Evolutionary conservation across 108 stramenopile genomes (phyloP).

Genomic region (Asterionellopsis glacialis): DNA sequence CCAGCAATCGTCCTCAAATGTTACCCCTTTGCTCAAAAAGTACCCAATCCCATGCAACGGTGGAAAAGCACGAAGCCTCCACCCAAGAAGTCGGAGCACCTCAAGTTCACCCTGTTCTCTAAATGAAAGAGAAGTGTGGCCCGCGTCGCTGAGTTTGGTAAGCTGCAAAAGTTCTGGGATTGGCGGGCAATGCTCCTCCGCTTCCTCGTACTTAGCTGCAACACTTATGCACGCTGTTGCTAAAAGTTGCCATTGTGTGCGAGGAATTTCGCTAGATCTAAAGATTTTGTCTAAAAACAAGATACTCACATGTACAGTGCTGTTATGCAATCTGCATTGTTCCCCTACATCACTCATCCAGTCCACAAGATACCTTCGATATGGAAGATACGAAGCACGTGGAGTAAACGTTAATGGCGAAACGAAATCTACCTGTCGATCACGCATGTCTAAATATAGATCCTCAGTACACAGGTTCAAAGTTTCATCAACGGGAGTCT

Average conservation of each 20-base stretch:
- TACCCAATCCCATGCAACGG: slow-evolving; percentile 79
- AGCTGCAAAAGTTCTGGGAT: slow-evolving; percentile 80
- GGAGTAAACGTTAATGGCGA: slow-evolving; percentile 61
- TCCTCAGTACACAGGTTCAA: slow-evolving; percentile 68
- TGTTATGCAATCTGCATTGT: slow-evolving; percentile 73
- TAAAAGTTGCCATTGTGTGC: slow-evolving; percentile 85
- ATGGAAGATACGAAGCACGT: slow-evolving; percentile 76
- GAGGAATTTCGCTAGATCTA: slow-evolving; percentile 55
- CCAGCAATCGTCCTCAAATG: slow-evolving; percentile 78
- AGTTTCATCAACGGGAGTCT: slow-evolving; percentile 57
- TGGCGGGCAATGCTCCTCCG: slow-evolving; percentile 85
- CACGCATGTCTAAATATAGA: slow-evolving; percentile 73
- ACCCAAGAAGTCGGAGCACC: slow-evolving; percentile 66
- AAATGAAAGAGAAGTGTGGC: slow-evolving; percentile 78
- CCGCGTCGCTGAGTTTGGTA: slow-evolving; percentile 66
- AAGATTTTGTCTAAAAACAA: slow-evolving; percentile 87
- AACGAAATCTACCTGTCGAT: slow-evolving; percentile 76
- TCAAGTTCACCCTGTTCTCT: slow-evolving; percentile 77
- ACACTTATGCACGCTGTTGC: slow-evolving; percentile 89
- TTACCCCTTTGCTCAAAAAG: slow-evolving; percentile 73
- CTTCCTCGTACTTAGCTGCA: slow-evolving; percentile 90
- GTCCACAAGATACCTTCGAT: slow-evolving; percentile 85
- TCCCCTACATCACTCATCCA: slow-evolving; percentile 92
- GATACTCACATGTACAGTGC: slow-evolving; percentile 80
- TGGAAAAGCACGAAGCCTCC: slow-evolving; percentile 80